Base-by-base conservation (phyloP, 1,139 yeast species). In the Blastobotrys raffinosifermentans region DNA sequence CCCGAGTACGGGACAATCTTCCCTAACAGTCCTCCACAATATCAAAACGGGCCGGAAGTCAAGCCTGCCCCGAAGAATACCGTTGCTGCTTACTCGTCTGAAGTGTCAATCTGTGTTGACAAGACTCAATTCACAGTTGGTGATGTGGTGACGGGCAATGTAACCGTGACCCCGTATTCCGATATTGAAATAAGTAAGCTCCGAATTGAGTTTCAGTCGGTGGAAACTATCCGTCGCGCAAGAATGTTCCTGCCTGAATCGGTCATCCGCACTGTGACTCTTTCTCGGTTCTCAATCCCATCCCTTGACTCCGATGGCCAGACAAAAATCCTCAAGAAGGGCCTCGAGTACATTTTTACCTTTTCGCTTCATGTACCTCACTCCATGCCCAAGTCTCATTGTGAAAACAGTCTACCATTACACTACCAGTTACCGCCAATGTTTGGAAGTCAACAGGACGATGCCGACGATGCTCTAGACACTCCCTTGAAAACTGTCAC, bases 361-460 rank as follows among this genome's bases (percentile, higher is more conserved):
- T 50, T 39, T 29, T 44, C 52, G 3, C 20, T 50, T 19, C 37
- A 34, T 9, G 32, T 50, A 3, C 54, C 54, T 2, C 45, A 40
- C 14, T n/a, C 17, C 13, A 29, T 45, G 16, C 27, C 21, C 7
- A 32, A 26, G 3, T 43, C 23, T 8, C 16, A 31, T 13, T 21
- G 37, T 30, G 11, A 8, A 8, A 21, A 29, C 18, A 14, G 11
- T 14, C 21, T 40, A 10, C 39, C 44, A 2, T 25, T 38, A 21
- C 44, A 40, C 29, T 38, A 26, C 26, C 41, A 40, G 19, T 29
- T 40, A n/a, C 44, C 44, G 5, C 37, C 41, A 18, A 34, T 37
- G 16, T 29, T 40, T 4, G 44, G 44, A 6, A n/a, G 27, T n/a
- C 19, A 29, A 27, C 14, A 20, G n/a, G 18, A 19, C 4, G 39